Conservation (phyloP, 1,284 basidiomycete genomes). For the Rhodotorula sp. region DNA sequence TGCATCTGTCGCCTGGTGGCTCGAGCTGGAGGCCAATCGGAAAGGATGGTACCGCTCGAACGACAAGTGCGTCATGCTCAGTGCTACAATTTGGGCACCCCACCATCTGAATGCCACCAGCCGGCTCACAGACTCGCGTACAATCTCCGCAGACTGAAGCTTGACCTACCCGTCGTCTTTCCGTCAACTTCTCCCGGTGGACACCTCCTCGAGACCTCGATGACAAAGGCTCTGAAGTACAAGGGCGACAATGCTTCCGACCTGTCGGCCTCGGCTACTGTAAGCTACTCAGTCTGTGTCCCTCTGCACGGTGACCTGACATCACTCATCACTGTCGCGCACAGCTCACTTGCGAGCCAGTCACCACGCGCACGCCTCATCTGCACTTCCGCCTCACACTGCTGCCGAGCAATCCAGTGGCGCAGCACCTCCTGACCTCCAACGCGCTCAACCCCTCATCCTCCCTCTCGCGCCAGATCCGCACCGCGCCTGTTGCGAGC, state of each 20-base stretch:
- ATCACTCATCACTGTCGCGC: neutral
- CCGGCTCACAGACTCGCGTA: too few species aligned
- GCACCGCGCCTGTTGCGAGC: constrained; percentile 21
- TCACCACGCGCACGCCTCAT: neutral
- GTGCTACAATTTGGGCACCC: too few species aligned
- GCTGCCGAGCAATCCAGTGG: neutral
- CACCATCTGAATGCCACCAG: too few species aligned
- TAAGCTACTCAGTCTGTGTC: neutral
- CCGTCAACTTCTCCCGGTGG: neutral
- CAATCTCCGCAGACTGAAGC: constrained; percentile 8
- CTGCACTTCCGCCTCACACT: constrained; percentile 21
- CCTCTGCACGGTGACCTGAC: neutral
- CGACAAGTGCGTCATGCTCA: constrained; percentile 18
- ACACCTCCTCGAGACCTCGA: neutral
- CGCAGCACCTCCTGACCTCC: constrained; percentile 1
- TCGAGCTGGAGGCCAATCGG: constrained; percentile 18
- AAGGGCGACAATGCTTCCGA: neutral
- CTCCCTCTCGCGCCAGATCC: constrained; percentile 17
- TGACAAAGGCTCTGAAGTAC: constrained; percentile 15
- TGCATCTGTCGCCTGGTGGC: constrained; percentile 8
- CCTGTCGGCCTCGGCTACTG: constrained; percentile 1
- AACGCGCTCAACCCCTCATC: constrained; percentile 1
- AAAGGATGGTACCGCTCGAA: constrained; percentile 27
- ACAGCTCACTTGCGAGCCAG: constrained; percentile 7
- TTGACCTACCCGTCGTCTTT: constrained; percentile 29